These are phyloP conservation scores for Rhypophila decipiens DNA, from an alignment of 495 filamentous ascomycete genomes.

Conservation along the genomic window DNA sequence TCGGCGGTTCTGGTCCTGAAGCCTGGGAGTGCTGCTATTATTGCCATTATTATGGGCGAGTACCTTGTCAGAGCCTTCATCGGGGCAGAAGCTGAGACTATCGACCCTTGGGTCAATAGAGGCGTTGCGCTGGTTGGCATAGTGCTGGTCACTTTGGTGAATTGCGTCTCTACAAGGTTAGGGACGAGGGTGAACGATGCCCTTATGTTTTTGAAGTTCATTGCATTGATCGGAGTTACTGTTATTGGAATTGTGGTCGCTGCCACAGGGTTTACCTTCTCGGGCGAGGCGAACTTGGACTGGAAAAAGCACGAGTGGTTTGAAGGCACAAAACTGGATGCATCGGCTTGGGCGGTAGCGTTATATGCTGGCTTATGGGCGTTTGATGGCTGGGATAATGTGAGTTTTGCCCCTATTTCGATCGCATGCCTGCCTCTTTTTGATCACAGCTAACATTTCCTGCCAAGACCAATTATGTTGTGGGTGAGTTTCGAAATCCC, in stretches of 20 bases:
- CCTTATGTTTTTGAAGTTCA: slow-evolving; percentile 95
- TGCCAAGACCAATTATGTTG: slow-evolving; percentile 85
- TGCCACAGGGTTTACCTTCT: slow-evolving; percentile 70
- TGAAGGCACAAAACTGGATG: slow-evolving; percentile 70
- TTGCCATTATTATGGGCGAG: slow-evolving; percentile 96
- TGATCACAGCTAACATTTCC: slow-evolving; percentile 7
- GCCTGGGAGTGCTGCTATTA: slow-evolving; percentile 87
- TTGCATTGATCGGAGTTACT: slow-evolving; percentile 81
- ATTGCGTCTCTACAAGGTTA: slow-evolving; percentile 83
- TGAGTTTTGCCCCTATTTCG: slow-evolving; percentile 37
- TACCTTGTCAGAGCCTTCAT: slow-evolving; percentile 84
- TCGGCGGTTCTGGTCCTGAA: slow-evolving; percentile 90
- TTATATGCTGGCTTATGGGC: slow-evolving; percentile 96
- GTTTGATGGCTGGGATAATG: slow-evolving; percentile 98
- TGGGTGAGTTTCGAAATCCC: slow-evolving; percentile 91
- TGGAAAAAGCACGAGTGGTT: slow-evolving; percentile 92
- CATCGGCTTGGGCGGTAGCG: slow-evolving; percentile 81
- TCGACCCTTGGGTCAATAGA: slow-evolving; percentile 86
- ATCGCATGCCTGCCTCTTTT: background rate
- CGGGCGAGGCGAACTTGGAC: slow-evolving; percentile 68
- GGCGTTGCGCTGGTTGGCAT: slow-evolving; percentile 74
- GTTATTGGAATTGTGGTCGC: slow-evolving; percentile 87
- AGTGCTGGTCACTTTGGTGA: slow-evolving; percentile 69
- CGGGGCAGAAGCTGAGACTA: slow-evolving; percentile 68
- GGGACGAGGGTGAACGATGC: slow-evolving; percentile 79